phyloP scores from a whole-genome alignment of 495 filamentous ascomycete genomes.

The Lasiosphaeriaceae sp. region DNA sequence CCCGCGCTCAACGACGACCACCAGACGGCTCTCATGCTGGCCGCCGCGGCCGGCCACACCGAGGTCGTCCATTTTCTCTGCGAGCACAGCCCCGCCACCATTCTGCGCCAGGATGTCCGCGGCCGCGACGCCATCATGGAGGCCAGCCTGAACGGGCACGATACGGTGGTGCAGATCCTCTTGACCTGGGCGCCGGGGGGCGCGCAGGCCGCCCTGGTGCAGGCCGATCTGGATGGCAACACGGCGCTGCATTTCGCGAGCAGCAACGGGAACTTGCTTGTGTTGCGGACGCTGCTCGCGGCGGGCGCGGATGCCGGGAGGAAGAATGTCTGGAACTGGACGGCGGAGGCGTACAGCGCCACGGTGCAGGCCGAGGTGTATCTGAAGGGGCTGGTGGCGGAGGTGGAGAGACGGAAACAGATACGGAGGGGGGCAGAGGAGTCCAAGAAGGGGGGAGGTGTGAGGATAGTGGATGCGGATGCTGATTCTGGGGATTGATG shows the following conservation, averaged over 20 bases:
- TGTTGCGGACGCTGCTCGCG: slow-evolving; percentile 65
- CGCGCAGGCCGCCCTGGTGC: slow-evolving; percentile 40
- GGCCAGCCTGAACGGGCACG: slow-evolving; percentile 51
- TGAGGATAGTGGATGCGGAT: slow-evolving; percentile 32
- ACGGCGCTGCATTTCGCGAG: slow-evolving; percentile 71
- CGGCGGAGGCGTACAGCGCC: slow-evolving; percentile 65
- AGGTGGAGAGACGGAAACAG: slow-evolving; percentile 43
- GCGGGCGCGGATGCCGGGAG: slow-evolving; percentile 60
- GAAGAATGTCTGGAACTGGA: slow-evolving; percentile 68
- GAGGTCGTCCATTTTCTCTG: slow-evolving; percentile 58
- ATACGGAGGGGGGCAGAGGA: slow-evolving; percentile 24
- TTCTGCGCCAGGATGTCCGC: slow-evolving; percentile 51
- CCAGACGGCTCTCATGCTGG: slow-evolving; percentile 68
- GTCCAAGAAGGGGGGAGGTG: slow-evolving; percentile 28
- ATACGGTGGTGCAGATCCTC: slow-evolving; percentile 57
- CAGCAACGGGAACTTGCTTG: slow-evolving; percentile 65
- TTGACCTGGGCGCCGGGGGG: slow-evolving; percentile 50
- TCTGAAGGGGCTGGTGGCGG: slow-evolving; percentile 60
- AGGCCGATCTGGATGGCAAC: slow-evolving; percentile 63
- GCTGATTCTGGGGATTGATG: slow-evolving; percentile 7
- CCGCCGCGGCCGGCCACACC: slow-evolving; percentile 53
- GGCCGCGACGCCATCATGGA: slow-evolving; percentile 58
- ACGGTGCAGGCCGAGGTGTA: slow-evolving; percentile 75
- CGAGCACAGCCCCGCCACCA: slow-evolving; percentile 35
- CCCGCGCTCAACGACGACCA: slow-evolving; percentile 66